These are phyloP conservation scores for Pulveroboletus sp. DNA, from an alignment of 768 basidiomycete genomes.

Conservation along the genomic window DNA sequence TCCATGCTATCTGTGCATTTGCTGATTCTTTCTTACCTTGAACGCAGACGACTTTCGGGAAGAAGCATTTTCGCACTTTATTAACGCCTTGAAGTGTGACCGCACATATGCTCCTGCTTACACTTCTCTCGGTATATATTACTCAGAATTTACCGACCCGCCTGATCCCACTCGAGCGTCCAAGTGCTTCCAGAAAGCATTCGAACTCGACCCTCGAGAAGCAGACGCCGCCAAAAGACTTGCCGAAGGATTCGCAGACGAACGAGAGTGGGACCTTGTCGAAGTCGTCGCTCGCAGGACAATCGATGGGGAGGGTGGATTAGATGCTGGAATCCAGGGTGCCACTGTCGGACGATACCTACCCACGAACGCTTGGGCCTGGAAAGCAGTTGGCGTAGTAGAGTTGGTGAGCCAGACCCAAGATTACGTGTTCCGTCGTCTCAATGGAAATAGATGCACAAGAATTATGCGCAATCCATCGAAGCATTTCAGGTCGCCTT, in stretches of 20 bases:
- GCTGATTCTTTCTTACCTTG: background rate
- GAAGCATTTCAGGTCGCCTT: constrained; percentile 85
- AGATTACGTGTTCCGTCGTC: constrained; percentile 1
- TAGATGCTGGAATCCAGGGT: constrained; percentile 52
- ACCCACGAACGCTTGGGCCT: constrained; percentile 92
- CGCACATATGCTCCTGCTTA: constrained; percentile 86
- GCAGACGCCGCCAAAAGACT: constrained; percentile 79
- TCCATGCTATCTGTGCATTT: background rate
- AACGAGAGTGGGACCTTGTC: constrained; percentile 93
- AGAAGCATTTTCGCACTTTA: constrained; percentile 76
- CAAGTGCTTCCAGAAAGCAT: constrained; percentile 97
- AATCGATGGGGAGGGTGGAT: constrained; percentile 89
- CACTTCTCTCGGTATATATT: constrained; percentile 91
- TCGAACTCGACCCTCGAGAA: constrained; percentile 92
- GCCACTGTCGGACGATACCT: constrained; percentile 48
- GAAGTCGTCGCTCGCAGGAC: constrained; percentile 91
- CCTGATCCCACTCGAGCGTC: constrained; percentile 83
- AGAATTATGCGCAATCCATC: constrained; percentile 72
- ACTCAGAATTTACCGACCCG: constrained; percentile 65
- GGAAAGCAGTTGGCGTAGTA: constrained; percentile 93
- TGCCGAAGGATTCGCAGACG: constrained; percentile 87
- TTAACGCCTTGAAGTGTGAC: constrained; percentile 72
- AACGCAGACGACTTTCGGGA: constrained; percentile 47
- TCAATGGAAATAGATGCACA: constrained; percentile 47
- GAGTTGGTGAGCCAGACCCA: constrained; percentile 64